Base-by-base conservation (phyloP, 2,329 filamentous ascomycete genomes). In the Aspergillus ochraceus region DNA sequence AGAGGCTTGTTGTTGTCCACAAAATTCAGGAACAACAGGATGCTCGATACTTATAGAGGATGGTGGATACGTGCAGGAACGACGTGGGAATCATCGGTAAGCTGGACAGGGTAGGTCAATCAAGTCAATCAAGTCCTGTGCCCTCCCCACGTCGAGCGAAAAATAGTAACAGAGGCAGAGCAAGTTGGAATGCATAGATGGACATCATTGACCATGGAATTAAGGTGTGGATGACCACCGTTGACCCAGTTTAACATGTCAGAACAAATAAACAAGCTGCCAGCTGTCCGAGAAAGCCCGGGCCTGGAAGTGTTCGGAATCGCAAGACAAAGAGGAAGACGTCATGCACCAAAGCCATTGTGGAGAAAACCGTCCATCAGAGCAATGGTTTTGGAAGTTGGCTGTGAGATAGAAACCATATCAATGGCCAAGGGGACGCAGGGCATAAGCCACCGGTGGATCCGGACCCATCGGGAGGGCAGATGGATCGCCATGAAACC, bases 41-140 rank as follows among this genome's bases (percentile, higher is more conserved):
- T 49, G 51, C 51, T 46, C 29, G 55, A 52, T 66, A 65, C 67
- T 69, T 68, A 69, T 69, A 67, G 60, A 60, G 14, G 17, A n/a
- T 20, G 49, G 64, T 64, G 66, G 65, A 42, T 58, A 60, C 57
- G 51, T 14, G 52, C 50, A 30, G 45, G 49, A 54, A 63, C 53
- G 63, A 62, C 63, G 63, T 66, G 39, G 22, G 45, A 52, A 47
- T 29, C 39, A 54, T 46, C 58, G 46, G 52, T 51, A 60, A 36
- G 51, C 60, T n/a, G 36, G 46, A 49, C 54, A 58, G 56, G 42
- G 56, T 57, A 53, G 54, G 47, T 56, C 50, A 57, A 54, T 39
- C 45, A 47, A 49, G 47, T 56, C 50, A 57, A 54, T 39, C 45
- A 47, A 49, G 58, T 55, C 26, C 55, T 22, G 29, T 24, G 42